Conservation (phyloP, 2,329 filamentous ascomycete species). For the Colletotrichum costaricense region DNA sequence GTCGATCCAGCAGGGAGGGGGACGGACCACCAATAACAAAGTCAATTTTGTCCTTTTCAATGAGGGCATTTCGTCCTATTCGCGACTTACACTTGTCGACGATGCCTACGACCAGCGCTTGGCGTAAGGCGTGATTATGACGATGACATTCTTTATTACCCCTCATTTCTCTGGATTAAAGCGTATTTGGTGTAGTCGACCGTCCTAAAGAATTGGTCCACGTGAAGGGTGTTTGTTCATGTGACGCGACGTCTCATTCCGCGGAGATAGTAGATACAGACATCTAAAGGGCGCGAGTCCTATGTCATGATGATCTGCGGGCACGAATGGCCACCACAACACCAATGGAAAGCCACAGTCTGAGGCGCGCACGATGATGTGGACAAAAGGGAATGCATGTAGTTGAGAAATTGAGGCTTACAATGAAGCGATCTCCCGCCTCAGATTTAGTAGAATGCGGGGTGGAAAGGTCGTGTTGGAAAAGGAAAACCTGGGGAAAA, state of each 20-base stretch:
- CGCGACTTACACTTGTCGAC: background rate
- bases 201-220: background rate
- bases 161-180: background rate
- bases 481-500: background rate
- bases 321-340: background rate
- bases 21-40: background rate
- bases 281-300: background rate
- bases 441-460: background rate
- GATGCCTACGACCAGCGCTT: background rate
- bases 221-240: background rate
- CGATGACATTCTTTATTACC: background rate
- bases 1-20: background rate
- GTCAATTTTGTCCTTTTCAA: background rate
- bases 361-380: background rate
- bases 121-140: constrained; percentile 10
- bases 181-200: background rate
- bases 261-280: constrained; percentile 24
- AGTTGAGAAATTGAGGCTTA: background rate
- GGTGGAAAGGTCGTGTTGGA: background rate
- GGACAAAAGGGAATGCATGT: background rate
- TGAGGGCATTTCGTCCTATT: background rate
- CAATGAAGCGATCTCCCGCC: background rate
- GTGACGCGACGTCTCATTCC: constrained; percentile 7
- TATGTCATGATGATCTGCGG: constrained; percentile 4
- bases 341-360: background rate